Conservation (phyloP, 129 eudicot genomes). For the Erigeron canadensis region DNA sequence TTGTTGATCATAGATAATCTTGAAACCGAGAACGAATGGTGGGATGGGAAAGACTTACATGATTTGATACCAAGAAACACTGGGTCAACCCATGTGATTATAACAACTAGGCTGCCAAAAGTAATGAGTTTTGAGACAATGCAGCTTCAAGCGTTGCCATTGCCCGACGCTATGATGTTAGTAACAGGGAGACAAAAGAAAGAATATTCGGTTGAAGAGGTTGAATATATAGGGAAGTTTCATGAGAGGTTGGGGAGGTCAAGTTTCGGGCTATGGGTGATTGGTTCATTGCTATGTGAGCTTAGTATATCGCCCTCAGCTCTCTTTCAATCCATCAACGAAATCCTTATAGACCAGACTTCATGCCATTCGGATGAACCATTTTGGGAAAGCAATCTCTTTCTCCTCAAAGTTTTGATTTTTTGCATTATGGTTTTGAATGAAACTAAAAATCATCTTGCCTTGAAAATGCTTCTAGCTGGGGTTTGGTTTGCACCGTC, state of each 20-base stretch:
- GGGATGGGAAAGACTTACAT: slow-evolving; percentile 93
- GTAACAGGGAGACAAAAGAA: slow-evolving; percentile 58
- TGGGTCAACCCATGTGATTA: slow-evolving; percentile 77
- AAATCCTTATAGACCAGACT: slow-evolving; percentile 46
- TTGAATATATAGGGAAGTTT: slow-evolving; percentile 58
- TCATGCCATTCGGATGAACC: slow-evolving; percentile 46
- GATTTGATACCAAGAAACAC: slow-evolving; percentile 82
- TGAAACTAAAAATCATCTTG: slow-evolving; percentile 49
- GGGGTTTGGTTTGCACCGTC: slow-evolving; percentile 91
- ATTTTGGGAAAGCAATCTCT: slow-evolving; percentile 53
- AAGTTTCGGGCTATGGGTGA: slow-evolving; percentile 65
- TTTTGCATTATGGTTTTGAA: slow-evolving; percentile 58
- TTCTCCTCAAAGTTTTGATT: slow-evolving; percentile 55
- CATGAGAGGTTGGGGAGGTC: slow-evolving; percentile 73
- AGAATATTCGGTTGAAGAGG: slow-evolving; percentile 53
- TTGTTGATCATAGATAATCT: slow-evolving; percentile 73
- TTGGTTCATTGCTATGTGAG: slow-evolving; percentile 68
- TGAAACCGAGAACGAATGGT: slow-evolving; percentile 89
- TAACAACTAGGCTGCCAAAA: slow-evolving; percentile 63
- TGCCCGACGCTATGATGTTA: slow-evolving; percentile 61
- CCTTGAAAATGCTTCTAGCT: slow-evolving; percentile 72
- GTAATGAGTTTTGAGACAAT: slow-evolving; percentile 70
- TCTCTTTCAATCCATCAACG: slow-evolving; percentile 64
- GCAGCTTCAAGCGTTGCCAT: slow-evolving; percentile 64
- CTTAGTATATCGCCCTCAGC: slow-evolving; percentile 61